Conservation (phyloP, 140 eudicot species). For the Stevia rebaudiana region DNA sequence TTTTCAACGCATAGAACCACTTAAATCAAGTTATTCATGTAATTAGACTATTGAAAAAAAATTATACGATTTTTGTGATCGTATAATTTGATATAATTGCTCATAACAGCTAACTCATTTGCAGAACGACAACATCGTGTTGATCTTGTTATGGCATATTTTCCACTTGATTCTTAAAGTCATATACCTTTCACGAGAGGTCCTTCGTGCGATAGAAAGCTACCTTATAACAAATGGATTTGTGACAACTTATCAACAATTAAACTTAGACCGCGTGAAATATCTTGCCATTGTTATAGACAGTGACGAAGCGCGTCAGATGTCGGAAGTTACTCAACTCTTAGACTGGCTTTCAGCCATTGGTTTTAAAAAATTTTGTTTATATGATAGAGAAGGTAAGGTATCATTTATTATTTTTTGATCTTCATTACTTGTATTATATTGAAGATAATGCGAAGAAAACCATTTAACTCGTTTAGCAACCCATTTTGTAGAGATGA, state of each 20-base stretch:
- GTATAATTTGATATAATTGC: too few relatives aligned
- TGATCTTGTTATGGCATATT: slow-evolving; percentile 46
- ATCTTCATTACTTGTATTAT: too few relatives aligned
- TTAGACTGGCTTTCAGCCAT: slow-evolving; percentile 61
- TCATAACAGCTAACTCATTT: too few relatives aligned
- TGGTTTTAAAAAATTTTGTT: slow-evolving; percentile 71
- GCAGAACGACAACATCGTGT: slow-evolving; percentile 46
- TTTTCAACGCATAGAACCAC: too few relatives aligned
- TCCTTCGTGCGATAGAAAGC: slow-evolving; percentile 50
- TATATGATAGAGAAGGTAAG: slow-evolving; percentile 85
- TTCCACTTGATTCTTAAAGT: slow-evolving; percentile 50
- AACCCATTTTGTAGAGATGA: too few relatives aligned
- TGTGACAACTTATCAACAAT: slow-evolving; percentile 34
- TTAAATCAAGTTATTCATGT: too few relatives aligned
- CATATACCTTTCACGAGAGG: slow-evolving; percentile 38
- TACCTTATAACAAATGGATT: slow-evolving; percentile 51
- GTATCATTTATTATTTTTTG: too few relatives aligned
- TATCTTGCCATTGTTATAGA: slow-evolving; percentile 84
- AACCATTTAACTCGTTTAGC: too few relatives aligned
- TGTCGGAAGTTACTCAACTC: slow-evolving; percentile 56
- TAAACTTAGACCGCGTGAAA: slow-evolving; percentile 49
- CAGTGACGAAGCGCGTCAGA: slow-evolving; percentile 75
- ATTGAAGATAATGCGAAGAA: too few relatives aligned
- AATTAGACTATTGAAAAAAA: too few relatives aligned
- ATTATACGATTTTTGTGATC: too few relatives aligned